phyloP scores from a whole-genome alignment of 225 moss, liverwort and hornwort species.

The Polytrichum commune region DNA sequence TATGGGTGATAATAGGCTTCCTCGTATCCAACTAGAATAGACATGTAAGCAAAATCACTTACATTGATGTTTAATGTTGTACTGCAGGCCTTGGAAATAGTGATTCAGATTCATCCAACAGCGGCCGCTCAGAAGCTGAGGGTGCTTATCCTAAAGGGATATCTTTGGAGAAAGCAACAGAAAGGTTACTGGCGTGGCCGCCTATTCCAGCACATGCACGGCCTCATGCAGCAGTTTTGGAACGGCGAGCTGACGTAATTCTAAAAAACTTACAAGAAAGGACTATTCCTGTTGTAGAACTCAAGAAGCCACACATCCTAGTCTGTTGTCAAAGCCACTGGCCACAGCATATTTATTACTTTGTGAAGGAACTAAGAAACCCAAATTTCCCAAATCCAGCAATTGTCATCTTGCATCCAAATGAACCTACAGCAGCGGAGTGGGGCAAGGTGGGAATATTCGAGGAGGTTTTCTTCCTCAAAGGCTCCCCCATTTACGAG shows the following conservation, averaged over 20 bases:
- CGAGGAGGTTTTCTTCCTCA: conserved; percentile 28
- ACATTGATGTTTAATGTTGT: too few species aligned
- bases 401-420: conserved; percentile 43
- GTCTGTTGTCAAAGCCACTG: conserved; percentile 48
- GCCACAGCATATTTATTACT: conserved; percentile 37
- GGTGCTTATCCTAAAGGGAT: conserved; percentile 22
- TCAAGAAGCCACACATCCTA: conserved; percentile 33
- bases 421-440: conserved; percentile 27
- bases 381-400: conserved; percentile 30
- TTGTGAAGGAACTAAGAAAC: conserved; percentile 42
- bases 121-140: conserved; percentile 12
- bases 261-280: conserved; percentile 30
- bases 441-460: conserved; percentile 56
- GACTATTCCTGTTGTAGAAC: conserved; percentile 35
- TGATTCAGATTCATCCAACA: conserved; percentile 6
- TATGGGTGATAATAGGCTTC: too few species aligned
- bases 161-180: conserved; percentile 40
- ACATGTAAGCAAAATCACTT: too few species aligned
- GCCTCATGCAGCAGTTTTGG: conserved; percentile 45
- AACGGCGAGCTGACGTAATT: conserved; percentile 37
- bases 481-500: conserved; percentile 52
- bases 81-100: conserved; percentile 11
- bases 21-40: too few species aligned
- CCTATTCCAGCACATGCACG: conserved; percentile 15
- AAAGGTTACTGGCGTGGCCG: conserved; percentile 43